Evolutionary conservation across 768 basidiomycete species (phyloP), one percentile per base, ranked within the genome.

Genomic region (Chalciporus chontae): DNA sequence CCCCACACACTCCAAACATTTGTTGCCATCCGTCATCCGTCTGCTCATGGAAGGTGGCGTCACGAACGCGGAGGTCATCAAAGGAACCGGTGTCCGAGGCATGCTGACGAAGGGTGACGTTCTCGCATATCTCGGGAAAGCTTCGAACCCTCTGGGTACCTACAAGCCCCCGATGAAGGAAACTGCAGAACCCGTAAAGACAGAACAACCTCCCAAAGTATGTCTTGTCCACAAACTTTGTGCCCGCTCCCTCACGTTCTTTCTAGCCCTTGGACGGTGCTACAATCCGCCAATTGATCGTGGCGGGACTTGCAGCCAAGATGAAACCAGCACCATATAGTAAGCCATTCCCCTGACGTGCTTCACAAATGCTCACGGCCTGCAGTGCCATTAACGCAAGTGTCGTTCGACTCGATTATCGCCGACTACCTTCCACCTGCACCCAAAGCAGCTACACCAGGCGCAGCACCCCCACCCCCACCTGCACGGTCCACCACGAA

Each of bases 41-140:
- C 76, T 95, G 14, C 68, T 79, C n/a, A 77, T 88, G 52, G 68
- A 89, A 60, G 60, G 66, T 32, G 71, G 69, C 43, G 72, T 93
- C 54, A 59, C 72, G 5, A 76, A 85, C 53, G 71, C 80, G 19
- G 79, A 80, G 45, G 73, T 75, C 48, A 88, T 99, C 65, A 86
- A 85, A 54, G 94, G 89, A 6, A 95, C 93, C 3, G 95, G 95
- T 43, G 75, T 90, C 45, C 79, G 89, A 32, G 95, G 96, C 13
- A 94, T 94, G 87, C 68, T 98, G 52, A 98, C 94, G 42, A 97
- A 97, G 68, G 96, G 96, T 10, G 95, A 99, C 63, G 85, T 98
- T 1, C 77, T 99, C 24, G 73, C 90, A 3, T 84, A 82, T 69
- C 75, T 96, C 5, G 95, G 95, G 17, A 84, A 85, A 68, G 88